phyloP scores from a whole-genome alignment of 495 filamentous ascomycete genomes.

The Penicillium coffeae region DNA sequence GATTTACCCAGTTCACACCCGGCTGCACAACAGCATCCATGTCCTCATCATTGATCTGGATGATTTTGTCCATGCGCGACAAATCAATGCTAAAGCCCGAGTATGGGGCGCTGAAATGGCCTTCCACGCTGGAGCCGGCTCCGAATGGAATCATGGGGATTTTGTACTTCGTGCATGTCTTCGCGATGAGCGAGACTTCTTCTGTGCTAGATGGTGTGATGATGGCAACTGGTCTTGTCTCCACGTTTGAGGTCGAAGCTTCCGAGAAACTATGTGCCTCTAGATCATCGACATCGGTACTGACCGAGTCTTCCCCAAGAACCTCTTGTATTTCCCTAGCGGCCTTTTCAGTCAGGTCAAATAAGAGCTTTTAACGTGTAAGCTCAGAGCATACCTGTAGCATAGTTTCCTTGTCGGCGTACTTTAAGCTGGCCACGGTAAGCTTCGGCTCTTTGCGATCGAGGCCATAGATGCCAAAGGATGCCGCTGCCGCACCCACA shows the following conservation, averaged over 20 bases:
- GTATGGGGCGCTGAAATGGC: constrained; percentile 79
- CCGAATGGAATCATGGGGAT: constrained; percentile 85
- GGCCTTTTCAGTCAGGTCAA: background rate
- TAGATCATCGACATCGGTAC: constrained; percentile 70
- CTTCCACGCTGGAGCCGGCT: constrained; percentile 83
- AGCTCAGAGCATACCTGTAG: constrained; percentile 1
- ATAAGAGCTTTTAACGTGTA: too few relatives aligned
- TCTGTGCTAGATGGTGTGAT: constrained; percentile 74
- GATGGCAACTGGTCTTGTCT: constrained; percentile 74
- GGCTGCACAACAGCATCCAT: constrained; percentile 93
- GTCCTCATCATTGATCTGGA: constrained; percentile 76
- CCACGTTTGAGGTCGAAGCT: constrained; percentile 81
- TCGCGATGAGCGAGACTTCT: constrained; percentile 75
- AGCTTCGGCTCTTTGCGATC: background rate
- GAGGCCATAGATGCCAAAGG: background rate
- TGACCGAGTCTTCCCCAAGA: constrained; percentile 13
- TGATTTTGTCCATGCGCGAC: constrained; percentile 75
- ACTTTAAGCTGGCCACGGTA: background rate
- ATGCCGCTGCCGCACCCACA: background rate
- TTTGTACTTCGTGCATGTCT: constrained; percentile 74
- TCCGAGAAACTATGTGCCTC: constrained; percentile 81
- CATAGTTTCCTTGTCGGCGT: constrained; percentile 4
- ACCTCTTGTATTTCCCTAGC: constrained; percentile 6
- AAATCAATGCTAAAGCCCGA: constrained; percentile 91
- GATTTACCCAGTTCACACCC: constrained; percentile 82